phyloP scores from a whole-genome alignment of 2,329 filamentous ascomycete species.

The Keithomyces neogunnii region DNA sequence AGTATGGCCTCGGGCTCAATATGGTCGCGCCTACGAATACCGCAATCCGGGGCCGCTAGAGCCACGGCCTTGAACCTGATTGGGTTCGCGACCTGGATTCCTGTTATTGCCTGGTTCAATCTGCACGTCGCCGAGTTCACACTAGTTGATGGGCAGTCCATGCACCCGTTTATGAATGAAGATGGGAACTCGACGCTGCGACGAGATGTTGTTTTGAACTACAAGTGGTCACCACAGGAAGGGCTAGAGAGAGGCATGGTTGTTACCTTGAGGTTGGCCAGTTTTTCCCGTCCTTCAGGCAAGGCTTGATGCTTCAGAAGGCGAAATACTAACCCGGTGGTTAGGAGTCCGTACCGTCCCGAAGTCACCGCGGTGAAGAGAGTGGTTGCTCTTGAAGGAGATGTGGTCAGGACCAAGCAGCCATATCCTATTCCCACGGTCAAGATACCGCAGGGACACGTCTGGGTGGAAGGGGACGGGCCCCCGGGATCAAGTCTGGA shows the following conservation, averaged over 20 bases:
- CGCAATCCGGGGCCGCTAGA: slow-evolving; percentile 15
- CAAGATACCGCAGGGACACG: slow-evolving; percentile 70
- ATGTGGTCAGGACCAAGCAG: slow-evolving; percentile 58
- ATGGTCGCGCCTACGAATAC: slow-evolving; percentile 25
- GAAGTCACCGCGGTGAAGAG: slow-evolving; percentile 70
- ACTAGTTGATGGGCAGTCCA: slow-evolving; percentile 54
- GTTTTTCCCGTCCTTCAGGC: not conserved
- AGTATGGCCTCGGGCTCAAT: slow-evolving; percentile 9
- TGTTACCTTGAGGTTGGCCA: slow-evolving; percentile 54
- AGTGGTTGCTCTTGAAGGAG: slow-evolving; percentile 72
- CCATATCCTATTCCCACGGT: slow-evolving; percentile 50
- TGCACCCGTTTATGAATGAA: slow-evolving; percentile 70
- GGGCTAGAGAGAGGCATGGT: slow-evolving; percentile 63
- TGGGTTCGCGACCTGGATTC: slow-evolving; percentile 52
- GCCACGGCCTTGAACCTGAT: slow-evolving; percentile 38
- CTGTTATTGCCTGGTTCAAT: slow-evolving; percentile 53
- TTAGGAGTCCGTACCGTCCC: slow-evolving; percentile 62
- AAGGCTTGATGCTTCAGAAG: not conserved
- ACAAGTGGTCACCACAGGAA: slow-evolving; percentile 49
- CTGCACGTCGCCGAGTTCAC: slow-evolving; percentile 50
- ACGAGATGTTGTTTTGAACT: slow-evolving; percentile 49
- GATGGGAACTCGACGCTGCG: slow-evolving; percentile 48
- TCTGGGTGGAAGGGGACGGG: slow-evolving; percentile 94
- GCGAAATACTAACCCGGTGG: not conserved
- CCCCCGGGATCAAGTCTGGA: slow-evolving; percentile 62